Percentiles rank a stretch among this genome's conserved stretches.
Evolutionary conservation across 2,329 filamentous ascomycete genomes (phyloP).

Genomic region (Elsinoe fawcettii): DNA sequence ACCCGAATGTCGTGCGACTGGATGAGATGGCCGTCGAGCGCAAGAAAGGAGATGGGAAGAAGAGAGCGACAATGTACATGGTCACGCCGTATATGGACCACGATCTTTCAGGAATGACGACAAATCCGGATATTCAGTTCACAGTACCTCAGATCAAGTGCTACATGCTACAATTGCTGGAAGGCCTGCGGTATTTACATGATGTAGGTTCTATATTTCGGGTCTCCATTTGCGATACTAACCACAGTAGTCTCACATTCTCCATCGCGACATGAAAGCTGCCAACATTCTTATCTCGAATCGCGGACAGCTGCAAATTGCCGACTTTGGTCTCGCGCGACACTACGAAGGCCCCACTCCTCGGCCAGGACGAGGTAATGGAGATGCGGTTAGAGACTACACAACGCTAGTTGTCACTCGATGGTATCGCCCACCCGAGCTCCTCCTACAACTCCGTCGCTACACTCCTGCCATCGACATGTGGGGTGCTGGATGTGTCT

Average conservation of each 20-base stretch:
- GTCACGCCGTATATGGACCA: slow-evolving; percentile 98
- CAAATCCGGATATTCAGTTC: slow-evolving; percentile 85
- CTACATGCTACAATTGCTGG: slow-evolving; percentile 87
- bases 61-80: slow-evolving; percentile 89
- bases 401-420: slow-evolving; percentile 93
- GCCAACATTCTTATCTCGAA: slow-evolving; percentile 97
- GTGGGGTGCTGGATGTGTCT: slow-evolving; percentile 98
- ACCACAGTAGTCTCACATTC: slow-evolving; percentile 52
- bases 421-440: slow-evolving; percentile 93
- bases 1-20: slow-evolving; percentile 76
- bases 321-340: slow-evolving; percentile 89
- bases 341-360: slow-evolving; percentile 85
- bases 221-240: neutral
- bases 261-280: slow-evolving; percentile 98
- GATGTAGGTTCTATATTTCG: slow-evolving; percentile 42
- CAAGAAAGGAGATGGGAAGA: slow-evolving; percentile 55
- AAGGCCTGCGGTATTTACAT: slow-evolving; percentile 85
- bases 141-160: slow-evolving; percentile 92
- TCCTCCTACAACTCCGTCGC: slow-evolving; percentile 74
- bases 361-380: slow-evolving; percentile 66
- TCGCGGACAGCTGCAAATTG: slow-evolving; percentile 85
- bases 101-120: slow-evolving; percentile 91
- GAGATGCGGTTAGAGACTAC: slow-evolving; percentile 81
- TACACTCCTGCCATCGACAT: slow-evolving; percentile 98
- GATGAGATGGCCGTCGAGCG: slow-evolving; percentile 96